These are phyloP conservation scores for Phytophthora palmivora DNA, from an alignment of 352 stramenopile genomes.

Conservation along the genomic window DNA sequence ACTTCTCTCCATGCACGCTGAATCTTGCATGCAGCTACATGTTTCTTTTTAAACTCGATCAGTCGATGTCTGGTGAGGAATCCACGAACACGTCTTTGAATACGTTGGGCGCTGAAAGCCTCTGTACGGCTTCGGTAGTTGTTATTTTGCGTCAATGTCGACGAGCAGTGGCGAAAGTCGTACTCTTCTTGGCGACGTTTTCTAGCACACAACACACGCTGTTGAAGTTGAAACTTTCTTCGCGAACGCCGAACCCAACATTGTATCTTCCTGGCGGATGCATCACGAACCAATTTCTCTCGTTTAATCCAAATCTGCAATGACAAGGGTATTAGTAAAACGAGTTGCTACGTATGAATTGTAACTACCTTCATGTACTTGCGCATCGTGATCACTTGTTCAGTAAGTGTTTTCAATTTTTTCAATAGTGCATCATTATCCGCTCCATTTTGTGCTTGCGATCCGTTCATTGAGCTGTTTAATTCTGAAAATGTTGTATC, in stretches of 20 bases:
- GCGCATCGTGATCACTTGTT: slow-evolving; percentile 63
- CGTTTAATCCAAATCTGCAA: slow-evolving; percentile 69
- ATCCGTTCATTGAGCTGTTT: slow-evolving; percentile 7
- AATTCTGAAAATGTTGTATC: neutral
- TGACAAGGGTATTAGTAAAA: no score
- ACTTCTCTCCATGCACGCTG: slow-evolving; percentile 35
- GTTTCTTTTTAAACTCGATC: slow-evolving; percentile 11
- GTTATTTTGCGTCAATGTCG: slow-evolving; percentile 1
- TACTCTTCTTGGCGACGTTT: slow-evolving; percentile 27
- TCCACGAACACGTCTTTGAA: slow-evolving; percentile 36
- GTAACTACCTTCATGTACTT: slow-evolving; percentile 80
- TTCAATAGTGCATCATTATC: slow-evolving; percentile 25
- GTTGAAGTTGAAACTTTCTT: slow-evolving; percentile 10
- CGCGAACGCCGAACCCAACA: slow-evolving; percentile 31
- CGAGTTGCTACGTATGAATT: no score
- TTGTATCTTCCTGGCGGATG: slow-evolving; percentile 58
- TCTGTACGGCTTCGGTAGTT: slow-evolving; percentile 8
- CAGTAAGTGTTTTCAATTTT: slow-evolving; percentile 48
- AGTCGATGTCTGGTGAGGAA: slow-evolving; percentile 28
- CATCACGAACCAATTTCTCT: slow-evolving; percentile 63
- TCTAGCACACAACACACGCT: slow-evolving; percentile 16
- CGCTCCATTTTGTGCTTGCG: neutral
- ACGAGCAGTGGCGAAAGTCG: slow-evolving; percentile 37
- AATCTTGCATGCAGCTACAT: slow-evolving; percentile 24
- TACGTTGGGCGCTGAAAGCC: slow-evolving; percentile 18